phyloP scores from a whole-genome alignment of 2,329 filamentous ascomycete genomes.

The Aschersonia sp. region DNA sequence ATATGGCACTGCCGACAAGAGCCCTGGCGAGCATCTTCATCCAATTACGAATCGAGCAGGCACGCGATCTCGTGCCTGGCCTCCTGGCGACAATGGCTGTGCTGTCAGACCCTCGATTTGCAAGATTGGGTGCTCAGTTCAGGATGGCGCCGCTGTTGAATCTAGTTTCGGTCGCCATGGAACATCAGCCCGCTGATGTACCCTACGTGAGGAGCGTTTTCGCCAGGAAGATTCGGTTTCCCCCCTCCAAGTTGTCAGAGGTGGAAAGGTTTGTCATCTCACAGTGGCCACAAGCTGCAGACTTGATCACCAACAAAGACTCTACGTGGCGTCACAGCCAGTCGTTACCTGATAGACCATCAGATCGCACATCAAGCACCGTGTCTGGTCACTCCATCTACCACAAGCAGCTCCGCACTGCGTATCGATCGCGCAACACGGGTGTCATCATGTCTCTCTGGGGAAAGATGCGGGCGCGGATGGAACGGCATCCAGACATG shows the following conservation, averaged over 20 bases:
- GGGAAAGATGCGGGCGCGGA: conserved; percentile 14
- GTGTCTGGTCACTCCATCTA: conserved; percentile 6
- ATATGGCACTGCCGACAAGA: conserved; percentile 4
- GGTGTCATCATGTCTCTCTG: conserved; percentile 17
- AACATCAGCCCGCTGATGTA: conserved; percentile 6
- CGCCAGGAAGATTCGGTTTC: conserved; percentile 6
- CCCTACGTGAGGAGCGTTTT: conserved; percentile 9
- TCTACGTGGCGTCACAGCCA: conserved; percentile 9
- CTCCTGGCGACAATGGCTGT: conserved; percentile 18
- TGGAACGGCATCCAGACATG: conserved; percentile 12
- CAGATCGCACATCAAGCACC: neutral
- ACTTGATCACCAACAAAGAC: conserved; percentile 10
- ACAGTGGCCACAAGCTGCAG: conserved; percentile 13
- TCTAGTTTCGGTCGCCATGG: conserved; percentile 10
- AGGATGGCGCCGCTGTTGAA: conserved; percentile 15
- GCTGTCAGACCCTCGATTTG: conserved; percentile 12
- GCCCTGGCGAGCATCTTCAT: conserved; percentile 17
- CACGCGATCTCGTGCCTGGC: conserved; percentile 13
- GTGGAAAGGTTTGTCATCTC: conserved; percentile 13
- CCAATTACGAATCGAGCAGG: conserved; percentile 12
- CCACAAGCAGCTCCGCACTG: conserved; percentile 14
- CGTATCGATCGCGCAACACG: conserved; percentile 14
- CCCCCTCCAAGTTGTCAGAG: conserved; percentile 6
- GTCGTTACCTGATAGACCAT: neutral
- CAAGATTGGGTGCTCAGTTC: conserved; percentile 3